Percentiles rank a stretch among this genome's conserved stretches.
These are phyloP conservation scores for Annulohypoxylon maeteangense DNA, from an alignment of 495 filamentous ascomycete species.

Conservation along the genomic window DNA sequence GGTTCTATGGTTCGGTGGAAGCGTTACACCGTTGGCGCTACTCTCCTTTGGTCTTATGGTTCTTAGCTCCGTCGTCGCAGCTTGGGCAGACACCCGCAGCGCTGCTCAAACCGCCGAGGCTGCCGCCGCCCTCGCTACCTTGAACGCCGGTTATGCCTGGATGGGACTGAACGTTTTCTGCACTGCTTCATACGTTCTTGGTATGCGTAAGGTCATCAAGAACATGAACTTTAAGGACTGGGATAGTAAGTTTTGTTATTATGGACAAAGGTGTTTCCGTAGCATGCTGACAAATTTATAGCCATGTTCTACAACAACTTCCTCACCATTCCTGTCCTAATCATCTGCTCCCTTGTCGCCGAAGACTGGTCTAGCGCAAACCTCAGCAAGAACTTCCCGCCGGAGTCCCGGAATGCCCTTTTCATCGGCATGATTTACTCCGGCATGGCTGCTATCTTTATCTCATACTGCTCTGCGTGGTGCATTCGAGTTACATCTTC, in stretches of 20 bases:
- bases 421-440: slow-evolving; percentile 93
- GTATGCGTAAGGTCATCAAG: slow-evolving; percentile 99
- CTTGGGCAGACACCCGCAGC: slow-evolving; percentile 97
- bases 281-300: slow-evolving; percentile 56
- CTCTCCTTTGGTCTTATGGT: slow-evolving; percentile 99
- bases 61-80: slow-evolving; percentile 90
- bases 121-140: slow-evolving; percentile 79
- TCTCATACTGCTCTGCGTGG: slow-evolving; percentile 98
- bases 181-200: slow-evolving; percentile 87
- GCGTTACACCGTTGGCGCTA: slow-evolving; percentile 85
- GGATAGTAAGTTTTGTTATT: slow-evolving; percentile 77
- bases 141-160: slow-evolving; percentile 98
- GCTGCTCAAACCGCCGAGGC: slow-evolving; percentile 72
- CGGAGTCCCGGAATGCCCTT: slow-evolving; percentile 75
- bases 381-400: slow-evolving; percentile 87
- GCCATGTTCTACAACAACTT: slow-evolving; percentile 99
- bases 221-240: slow-evolving; percentile 99
- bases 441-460: slow-evolving; percentile 92
- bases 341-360: slow-evolving; percentile 81
- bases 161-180: slow-evolving; percentile 98
- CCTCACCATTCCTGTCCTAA: slow-evolving; percentile 91
- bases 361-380: slow-evolving; percentile 95
- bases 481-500: slow-evolving; percentile 96
- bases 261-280: not conserved
- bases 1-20: slow-evolving; percentile 98